A percentile compares a stretch with the other conserved stretches of the same genome.
Conservation (phyloP, 2,329 filamentous ascomycete genomes). For the Fusarium domesticum region DNA sequence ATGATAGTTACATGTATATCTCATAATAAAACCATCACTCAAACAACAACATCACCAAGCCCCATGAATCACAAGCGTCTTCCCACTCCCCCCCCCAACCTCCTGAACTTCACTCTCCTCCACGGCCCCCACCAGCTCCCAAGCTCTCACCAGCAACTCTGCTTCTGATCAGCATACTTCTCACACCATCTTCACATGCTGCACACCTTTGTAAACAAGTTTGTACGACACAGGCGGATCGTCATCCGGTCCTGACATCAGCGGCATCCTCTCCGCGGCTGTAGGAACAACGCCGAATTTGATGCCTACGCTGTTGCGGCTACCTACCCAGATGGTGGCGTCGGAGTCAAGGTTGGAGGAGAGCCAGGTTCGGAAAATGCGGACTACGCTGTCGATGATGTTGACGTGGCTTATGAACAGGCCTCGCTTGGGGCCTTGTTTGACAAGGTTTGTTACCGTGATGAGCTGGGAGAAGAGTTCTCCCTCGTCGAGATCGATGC, state of each 20-base stretch:
- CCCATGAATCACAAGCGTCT: conserved; percentile 63
- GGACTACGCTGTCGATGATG: conserved; percentile 64
- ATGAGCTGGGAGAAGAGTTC: conserved; percentile 76
- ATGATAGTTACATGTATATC: too few relatives aligned
- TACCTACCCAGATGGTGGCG: conserved; percentile 66
- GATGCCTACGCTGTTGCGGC: conserved; percentile 61
- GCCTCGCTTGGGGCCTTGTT: conserved; percentile 57
- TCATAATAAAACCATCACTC: not conserved
- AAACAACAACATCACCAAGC: conserved; percentile 6
- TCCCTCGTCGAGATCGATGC: conserved; percentile 62
- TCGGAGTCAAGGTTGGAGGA: conserved; percentile 25
- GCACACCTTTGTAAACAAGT: conserved; percentile 68
- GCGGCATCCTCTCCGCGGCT: conserved; percentile 43
- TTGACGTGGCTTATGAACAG: conserved; percentile 63
- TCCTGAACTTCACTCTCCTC: conserved; percentile 64
- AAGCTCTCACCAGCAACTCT: conserved; percentile 68
- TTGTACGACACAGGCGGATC: conserved; percentile 67
- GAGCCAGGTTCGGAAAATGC: conserved; percentile 73
- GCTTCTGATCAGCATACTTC: conserved; percentile 10
- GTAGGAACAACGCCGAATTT: conserved; percentile 55
- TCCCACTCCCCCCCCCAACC: conserved; percentile 55
- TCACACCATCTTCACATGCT: fast-evolving
- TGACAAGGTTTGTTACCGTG: conserved; percentile 65
- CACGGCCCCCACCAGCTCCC: conserved; percentile 59
- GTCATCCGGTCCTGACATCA: conserved; percentile 57